Evolutionary conservation across 345 rosid species (phyloP).

Genomic region (Laguncularia racemosa): DNA sequence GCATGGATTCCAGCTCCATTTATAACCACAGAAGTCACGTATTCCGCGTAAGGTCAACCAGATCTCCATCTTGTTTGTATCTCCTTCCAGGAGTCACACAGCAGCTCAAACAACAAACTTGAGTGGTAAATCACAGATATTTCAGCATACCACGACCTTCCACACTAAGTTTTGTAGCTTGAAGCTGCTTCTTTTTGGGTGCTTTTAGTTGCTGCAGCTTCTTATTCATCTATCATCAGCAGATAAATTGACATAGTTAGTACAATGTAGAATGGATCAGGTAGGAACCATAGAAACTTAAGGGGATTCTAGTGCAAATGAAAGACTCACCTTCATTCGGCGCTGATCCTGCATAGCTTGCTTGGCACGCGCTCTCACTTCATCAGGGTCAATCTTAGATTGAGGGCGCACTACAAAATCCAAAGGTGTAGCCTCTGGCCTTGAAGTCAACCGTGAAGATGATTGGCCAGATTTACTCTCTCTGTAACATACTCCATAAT

Average conservation of each 20-base stretch:
- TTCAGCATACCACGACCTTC: slow-evolving; percentile 98
- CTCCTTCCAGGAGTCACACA: too few relatives aligned
- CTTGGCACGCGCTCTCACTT: slow-evolving; percentile 77
- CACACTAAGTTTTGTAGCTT: slow-evolving; percentile 85
- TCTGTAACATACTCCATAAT: slow-evolving; percentile 26
- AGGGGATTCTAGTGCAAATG: not conserved
- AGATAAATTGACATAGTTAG: not conserved
- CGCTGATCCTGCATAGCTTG: slow-evolving; percentile 85
- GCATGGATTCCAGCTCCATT: too few relatives aligned
- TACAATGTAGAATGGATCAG: not conserved
- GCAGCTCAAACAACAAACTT: too few relatives aligned
- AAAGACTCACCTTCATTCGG: slow-evolving; percentile 65
- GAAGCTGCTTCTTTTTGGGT: slow-evolving; percentile 84
- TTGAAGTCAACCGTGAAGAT: slow-evolving; percentile 59
- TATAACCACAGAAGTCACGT: too few relatives aligned
- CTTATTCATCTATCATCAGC: slow-evolving; percentile 70
- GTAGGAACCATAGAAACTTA: not conserved
- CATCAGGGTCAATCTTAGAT: slow-evolving; percentile 91
- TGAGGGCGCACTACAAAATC: slow-evolving; percentile 93
- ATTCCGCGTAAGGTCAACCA: too few relatives aligned
- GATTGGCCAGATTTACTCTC: slow-evolving; percentile 64
- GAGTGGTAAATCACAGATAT: slow-evolving; percentile 35
- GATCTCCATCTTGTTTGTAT: too few relatives aligned
- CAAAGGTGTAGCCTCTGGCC: slow-evolving; percentile 95
- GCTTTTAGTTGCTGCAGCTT: slow-evolving; percentile 95